Base-by-base conservation (phyloP, 768 basidiomycete species). In the Mycena metata region DNA sequence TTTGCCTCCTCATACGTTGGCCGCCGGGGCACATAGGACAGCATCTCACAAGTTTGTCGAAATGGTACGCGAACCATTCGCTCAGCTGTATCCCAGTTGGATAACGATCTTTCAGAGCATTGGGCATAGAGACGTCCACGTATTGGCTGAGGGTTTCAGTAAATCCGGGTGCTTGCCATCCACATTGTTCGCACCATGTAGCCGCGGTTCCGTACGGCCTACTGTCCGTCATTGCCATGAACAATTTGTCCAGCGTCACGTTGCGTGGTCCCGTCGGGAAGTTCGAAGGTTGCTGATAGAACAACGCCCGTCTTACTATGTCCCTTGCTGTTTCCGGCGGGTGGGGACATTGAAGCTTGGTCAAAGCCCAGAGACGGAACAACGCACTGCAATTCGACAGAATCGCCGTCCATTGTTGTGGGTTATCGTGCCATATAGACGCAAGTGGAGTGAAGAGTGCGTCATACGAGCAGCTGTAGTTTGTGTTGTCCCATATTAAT, bases 391-490 rank as follows among this genome's bases (percentile, higher is more conserved):
- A 49, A 2, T 17, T 9, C 13, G 24, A 12, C 9, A 61, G 24
- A 26, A 16, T 24, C 12, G 12, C 9, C 19, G 52, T 26, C 52
- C 52, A 55, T 15, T 45, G 5, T 45, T 43, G 10, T 2, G 49
- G 23, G 21, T 61, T 41, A 2, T 61, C 60, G 0, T 9, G 17
- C 60, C 47, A 61, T 39, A 51, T 24, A 11, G 36, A 41, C 0
- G 12, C 24, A 9, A 64, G 21, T 0, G 52, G 23, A 0, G 62
- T 56, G 36, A 64, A 64, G 0, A 64, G 13, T 0, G 52, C 30
- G 17, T 64, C 62, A 12, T 55, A 64, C 0, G 30, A 43, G 15
- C 62, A 64, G 13, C 62, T 64, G 8, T 43, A 47, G 19, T 64
- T 55, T 0, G 2, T 17, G 24, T 43, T 47, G 17, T 64, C 62